Evolutionary conservation across 306 rosid genomes (phyloP).

Genomic region (Dalbergia oliveri): DNA sequence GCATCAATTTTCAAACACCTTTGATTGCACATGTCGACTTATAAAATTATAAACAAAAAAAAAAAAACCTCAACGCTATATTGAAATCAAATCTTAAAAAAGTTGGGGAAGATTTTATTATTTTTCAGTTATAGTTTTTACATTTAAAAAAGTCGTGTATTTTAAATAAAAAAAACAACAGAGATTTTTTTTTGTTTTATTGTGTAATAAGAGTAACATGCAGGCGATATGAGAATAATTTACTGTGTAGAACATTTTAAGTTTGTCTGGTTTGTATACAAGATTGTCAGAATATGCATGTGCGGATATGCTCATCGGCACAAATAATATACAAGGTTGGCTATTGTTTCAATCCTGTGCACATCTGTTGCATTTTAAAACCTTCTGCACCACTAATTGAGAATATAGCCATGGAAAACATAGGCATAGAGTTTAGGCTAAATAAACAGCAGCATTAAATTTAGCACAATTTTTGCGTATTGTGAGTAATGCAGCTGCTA

Average conservation of each 20-base stretch:
- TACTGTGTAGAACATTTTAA: constrained; percentile 25
- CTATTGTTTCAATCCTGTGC: constrained; percentile 32
- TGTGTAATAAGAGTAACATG: background rate
- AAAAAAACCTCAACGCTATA: too few relatives aligned
- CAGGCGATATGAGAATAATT: constrained; percentile 8
- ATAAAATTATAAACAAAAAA: too few relatives aligned
- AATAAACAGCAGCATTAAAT: constrained; percentile 8
- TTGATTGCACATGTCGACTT: too few relatives aligned
- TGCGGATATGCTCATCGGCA: background rate
- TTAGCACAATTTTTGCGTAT: constrained; percentile 28
- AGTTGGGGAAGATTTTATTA: too few relatives aligned
- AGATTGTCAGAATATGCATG: constrained; percentile 31
- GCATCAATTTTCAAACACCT: too few relatives aligned
- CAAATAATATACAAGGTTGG: constrained; percentile 43
- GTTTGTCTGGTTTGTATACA: constrained; percentile 21
- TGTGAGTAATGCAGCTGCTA: constrained; percentile 23
- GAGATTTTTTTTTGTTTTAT: too few relatives aligned
- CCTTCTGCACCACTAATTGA: constrained; percentile 18
- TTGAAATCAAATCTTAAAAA: too few relatives aligned
- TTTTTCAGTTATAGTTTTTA: background rate
- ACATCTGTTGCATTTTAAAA: background rate
- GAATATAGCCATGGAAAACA: constrained; percentile 35
- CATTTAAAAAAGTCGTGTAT: background rate
- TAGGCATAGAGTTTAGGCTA: background rate
- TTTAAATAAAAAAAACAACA: background rate